Conservation (phyloP, 1,139 yeast species). For the Suhomyces chickasaworum region DNA sequence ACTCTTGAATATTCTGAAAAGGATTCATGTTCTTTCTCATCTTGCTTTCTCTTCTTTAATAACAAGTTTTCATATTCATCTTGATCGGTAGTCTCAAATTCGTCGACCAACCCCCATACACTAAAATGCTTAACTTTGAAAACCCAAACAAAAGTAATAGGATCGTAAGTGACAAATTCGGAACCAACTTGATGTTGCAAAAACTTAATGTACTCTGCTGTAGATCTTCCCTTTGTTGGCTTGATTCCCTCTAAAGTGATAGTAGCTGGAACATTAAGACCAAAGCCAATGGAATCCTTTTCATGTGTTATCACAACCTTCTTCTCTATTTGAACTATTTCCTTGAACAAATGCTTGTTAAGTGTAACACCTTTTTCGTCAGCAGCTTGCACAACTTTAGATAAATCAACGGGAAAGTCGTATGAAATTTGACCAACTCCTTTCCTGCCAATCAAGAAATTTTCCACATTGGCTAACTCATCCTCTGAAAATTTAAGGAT, state of each 20-base stretch:
- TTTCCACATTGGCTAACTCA: slow-evolving; percentile 59
- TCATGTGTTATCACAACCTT: slow-evolving; percentile 70
- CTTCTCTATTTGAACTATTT: slow-evolving; percentile 56
- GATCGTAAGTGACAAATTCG: slow-evolving; percentile 79
- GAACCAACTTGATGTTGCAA: slow-evolving; percentile 59
- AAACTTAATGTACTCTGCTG: slow-evolving; percentile 46
- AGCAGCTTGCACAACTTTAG: slow-evolving; percentile 30
- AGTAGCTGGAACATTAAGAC: slow-evolving; percentile 82
- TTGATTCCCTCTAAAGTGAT: slow-evolving; percentile 67
- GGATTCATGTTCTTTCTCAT: slow-evolving; percentile 27
- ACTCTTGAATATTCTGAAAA: slow-evolving; percentile 30
- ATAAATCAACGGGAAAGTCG: slow-evolving; percentile 70
- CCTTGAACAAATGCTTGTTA: slow-evolving; percentile 52
- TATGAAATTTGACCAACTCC: slow-evolving; percentile 78
- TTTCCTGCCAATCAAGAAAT: slow-evolving; percentile 75
- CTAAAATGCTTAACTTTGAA: slow-evolving; percentile 90
- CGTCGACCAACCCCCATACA: slow-evolving; percentile 86
- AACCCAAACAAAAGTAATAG: slow-evolving; percentile 74
- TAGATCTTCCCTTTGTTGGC: slow-evolving; percentile 39
- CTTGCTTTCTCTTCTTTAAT: slow-evolving; percentile 34
- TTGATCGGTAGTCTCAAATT: slow-evolving; percentile 59
- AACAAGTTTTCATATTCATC: slow-evolving; percentile 30
- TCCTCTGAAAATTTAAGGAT: slow-evolving; percentile 49
- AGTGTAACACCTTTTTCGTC: slow-evolving; percentile 35
- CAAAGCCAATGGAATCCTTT: slow-evolving; percentile 71